Base-by-base conservation (phyloP, 2,329 filamentous ascomycete species). In the Scorias spongiosa region DNA sequence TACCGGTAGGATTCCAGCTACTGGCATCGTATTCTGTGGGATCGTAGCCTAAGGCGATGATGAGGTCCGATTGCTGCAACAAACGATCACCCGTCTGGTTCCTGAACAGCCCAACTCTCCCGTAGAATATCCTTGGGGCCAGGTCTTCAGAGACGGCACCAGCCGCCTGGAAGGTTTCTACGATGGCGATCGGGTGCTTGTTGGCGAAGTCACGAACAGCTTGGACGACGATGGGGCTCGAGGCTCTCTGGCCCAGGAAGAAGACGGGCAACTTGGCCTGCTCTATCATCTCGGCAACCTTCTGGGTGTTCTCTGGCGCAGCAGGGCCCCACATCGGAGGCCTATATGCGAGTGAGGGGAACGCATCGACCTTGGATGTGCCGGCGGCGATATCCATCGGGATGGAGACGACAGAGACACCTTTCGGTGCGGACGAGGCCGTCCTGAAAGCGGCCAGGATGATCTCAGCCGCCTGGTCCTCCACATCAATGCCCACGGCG, bases 121-220 rank as follows among this genome's bases (percentile, higher is more conserved):
- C 68, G 48, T 63, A 69, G 58, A 69, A 71, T 8, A 69, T 57
- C 40, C 66, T 61, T 32, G 57, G 46, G 1, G 61, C 60, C 7
- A 68, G 57, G 17, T 67, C 63, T 44, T 63, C 54, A 4, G 65
- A 62, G 11, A 71, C 62, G 10, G 66, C 66, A 7, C 68, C 68
- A 1, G 68, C 68, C 1, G 68, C 68, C 53, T 71, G 67, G 53
- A 71, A 71, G 0, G 68, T 71, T 53, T 71, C 68, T n/a, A 71
- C 60, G 2, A 69, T 66, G 1, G 67, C 66, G 7, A 70, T 59
- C 1, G 64, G 64, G 48, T 63, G 60, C 40, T 61, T 63, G 7
- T 53, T 51, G 8, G 70, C 58, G 41, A 70, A 63, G 0, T 57
- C 52, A 9, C 66, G 66, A 9, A 70, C 63, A 1, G 63, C 63